These are phyloP conservation scores for Pseudotsuga menziesii DNA, from an alignment of 75 land plant genomes.

Conservation along the genomic window DNA sequence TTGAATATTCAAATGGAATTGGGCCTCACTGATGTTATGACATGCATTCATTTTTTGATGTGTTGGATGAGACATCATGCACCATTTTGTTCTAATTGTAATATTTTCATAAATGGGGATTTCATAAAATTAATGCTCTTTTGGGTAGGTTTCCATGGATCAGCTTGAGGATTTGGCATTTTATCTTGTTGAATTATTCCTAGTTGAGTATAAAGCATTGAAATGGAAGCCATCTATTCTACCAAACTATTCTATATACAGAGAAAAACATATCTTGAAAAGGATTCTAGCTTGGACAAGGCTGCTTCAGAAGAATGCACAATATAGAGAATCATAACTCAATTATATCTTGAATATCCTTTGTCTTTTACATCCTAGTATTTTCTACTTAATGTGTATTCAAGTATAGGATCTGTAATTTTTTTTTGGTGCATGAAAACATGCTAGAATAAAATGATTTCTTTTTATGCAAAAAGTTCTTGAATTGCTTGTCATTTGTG, in stretches of 20 bases:
- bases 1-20: too few species aligned
- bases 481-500: neutral
- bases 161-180: slow-evolving; percentile 80
- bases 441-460: neutral
- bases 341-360: slow-evolving; percentile 29
- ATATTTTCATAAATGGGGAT: too few species aligned
- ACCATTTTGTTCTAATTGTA: too few species aligned
- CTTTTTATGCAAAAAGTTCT: neutral
- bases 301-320: slow-evolving; percentile 54
- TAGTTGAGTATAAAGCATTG: slow-evolving; percentile 65
- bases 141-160: too few species aligned
- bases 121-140: too few species aligned
- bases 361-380: neutral
- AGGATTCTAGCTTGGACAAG: slow-evolving; percentile 57
- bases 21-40: too few species aligned
- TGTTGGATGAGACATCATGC: too few species aligned
- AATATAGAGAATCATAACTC: slow-evolving; percentile 56
- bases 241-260: slow-evolving; percentile 68
- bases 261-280: slow-evolving; percentile 51
- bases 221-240: slow-evolving; percentile 64
- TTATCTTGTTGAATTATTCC: slow-evolving; percentile 75
- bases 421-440: neutral
- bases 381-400: neutral
- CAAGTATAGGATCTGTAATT: neutral
- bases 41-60: too few species aligned